Evolutionary conservation across 73 alveolate species (phyloP).

Genomic region (Paramecium octaurelia): DNA sequence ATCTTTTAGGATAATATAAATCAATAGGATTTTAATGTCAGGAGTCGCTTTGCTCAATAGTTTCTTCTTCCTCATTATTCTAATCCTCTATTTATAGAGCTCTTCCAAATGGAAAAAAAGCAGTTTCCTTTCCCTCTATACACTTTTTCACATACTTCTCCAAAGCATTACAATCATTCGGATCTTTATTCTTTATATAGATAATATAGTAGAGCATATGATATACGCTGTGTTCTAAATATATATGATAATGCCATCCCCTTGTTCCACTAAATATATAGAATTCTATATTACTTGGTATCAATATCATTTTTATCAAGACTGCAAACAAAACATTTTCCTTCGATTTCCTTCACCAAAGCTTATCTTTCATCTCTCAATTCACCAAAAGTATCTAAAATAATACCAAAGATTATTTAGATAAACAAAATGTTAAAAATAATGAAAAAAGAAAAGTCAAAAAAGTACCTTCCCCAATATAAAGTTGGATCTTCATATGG

Average conservation of each 20-base stretch:
- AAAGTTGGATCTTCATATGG: background rate
- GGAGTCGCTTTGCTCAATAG: background rate
- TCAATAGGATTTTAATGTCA: background rate
- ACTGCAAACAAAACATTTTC: conserved; percentile 50
- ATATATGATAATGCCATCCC: conserved; percentile 69
- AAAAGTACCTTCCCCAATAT: conserved; percentile 50
- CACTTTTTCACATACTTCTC: conserved; percentile 68
- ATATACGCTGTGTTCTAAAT: conserved; percentile 73
- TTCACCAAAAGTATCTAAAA: conserved; percentile 62
- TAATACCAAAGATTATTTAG: conserved; percentile 59
- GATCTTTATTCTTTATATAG: conserved; percentile 61
- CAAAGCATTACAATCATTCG: conserved; percentile 65
- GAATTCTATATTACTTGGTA: background rate
- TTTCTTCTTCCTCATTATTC: background rate
- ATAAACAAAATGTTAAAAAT: conserved; percentile 53
- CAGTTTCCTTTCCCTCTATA: conserved; percentile 1
- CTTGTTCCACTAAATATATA: background rate
- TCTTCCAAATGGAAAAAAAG: conserved; percentile 23
- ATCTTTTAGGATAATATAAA: no score
- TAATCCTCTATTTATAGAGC: conserved; percentile 1
- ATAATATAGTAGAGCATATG: conserved; percentile 71
- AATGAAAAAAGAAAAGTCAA: conserved; percentile 52
- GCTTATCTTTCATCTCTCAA: conserved; percentile 58
- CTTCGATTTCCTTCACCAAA: conserved; percentile 25
- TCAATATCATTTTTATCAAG: background rate